Conservation (phyloP, 2,329 filamentous ascomycete genomes). For the Fusarium compactum region DNA sequence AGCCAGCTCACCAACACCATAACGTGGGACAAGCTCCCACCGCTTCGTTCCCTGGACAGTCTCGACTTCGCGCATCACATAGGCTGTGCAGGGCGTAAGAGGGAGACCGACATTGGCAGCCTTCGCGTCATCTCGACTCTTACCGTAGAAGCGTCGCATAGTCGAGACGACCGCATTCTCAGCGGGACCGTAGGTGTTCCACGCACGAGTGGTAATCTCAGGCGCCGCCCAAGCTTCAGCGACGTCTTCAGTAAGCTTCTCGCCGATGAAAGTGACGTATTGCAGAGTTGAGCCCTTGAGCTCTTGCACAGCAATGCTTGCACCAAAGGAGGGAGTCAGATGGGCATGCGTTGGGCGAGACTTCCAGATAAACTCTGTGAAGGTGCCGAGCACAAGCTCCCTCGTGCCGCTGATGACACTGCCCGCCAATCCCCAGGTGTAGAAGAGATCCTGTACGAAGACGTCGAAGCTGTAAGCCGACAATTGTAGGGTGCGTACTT, state of each 20-base stretch:
- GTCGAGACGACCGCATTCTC: constrained; percentile 33
- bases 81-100: constrained; percentile 16
- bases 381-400: constrained; percentile 24
- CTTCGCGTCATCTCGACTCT: constrained; percentile 18
- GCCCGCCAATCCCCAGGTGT: constrained; percentile 21
- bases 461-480: constrained; percentile 34
- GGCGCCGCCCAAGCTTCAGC: constrained; percentile 27
- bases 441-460: constrained; percentile 27
- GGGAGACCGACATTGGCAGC: constrained; percentile 31
- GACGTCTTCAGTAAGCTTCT: constrained; percentile 30
- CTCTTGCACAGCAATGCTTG: constrained; percentile 21
- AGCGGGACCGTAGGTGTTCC: constrained; percentile 23
- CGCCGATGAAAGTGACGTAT: constrained; percentile 26
- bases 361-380: constrained; percentile 29
- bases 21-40: constrained; percentile 33
- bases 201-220: constrained; percentile 15
- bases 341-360: constrained; percentile 25
- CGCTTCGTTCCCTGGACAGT: not conserved
- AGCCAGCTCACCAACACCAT: constrained; percentile 29
- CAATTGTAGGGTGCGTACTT: constrained; percentile 22
- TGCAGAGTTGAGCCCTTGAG: constrained; percentile 20
- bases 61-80: constrained; percentile 24
- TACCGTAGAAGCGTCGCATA: constrained; percentile 21
- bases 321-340: constrained; percentile 28
- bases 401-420: constrained; percentile 20